Evolutionary conservation across 1,284 basidiomycete genomes (phyloP), one percentile per base, ranked within the genome.

Genomic region (Kwoniella shivajii): DNA sequence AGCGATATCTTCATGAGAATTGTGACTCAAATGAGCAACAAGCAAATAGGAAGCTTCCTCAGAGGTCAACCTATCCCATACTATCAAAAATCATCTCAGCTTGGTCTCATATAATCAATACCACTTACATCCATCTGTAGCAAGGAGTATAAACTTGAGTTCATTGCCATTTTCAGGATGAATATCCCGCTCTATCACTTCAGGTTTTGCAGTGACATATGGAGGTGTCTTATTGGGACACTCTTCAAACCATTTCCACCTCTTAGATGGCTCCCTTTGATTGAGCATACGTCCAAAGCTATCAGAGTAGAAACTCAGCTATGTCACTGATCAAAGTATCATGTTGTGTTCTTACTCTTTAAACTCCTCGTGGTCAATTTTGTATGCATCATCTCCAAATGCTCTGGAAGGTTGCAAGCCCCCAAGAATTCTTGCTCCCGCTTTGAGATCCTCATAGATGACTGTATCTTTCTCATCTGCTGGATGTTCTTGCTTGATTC

Each of bases 391-490:
- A 76, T 96, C 93, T 56, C 92, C 92, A 42, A 78, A 77, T 10
- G 92, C 91, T 57, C 94, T 84, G 33, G 88, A 87, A 22, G 93
- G 94, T 73, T 97, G 92, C 13, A 97, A 82, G 0, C 90, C 88
- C 26, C 94, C 94, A 30, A 96, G 82, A 30, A 95, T 82, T 50
- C 92, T 86, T 2, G 90, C 92, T 36, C 88, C 83, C 33, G 33
- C 45, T 6, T 33, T 33, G 62, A 84, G 82, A 13, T 57, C 60
- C 29, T 24, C 44, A 47, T 29, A 42, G 64, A 97, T 86, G 37
- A 96, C 92, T 47, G 84, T 82, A 50, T 85, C 81, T 24, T 84
- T 83, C 76, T 81, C 72, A 24, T 47, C 45, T 4, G 92, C 92
- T 70, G 45, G 45, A 36, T 98, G 95, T 24, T 55, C 53, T 34